Base-by-base conservation (phyloP, 1,284 basidiomycete species). In the Cryptococcus deneoformans region DNA sequence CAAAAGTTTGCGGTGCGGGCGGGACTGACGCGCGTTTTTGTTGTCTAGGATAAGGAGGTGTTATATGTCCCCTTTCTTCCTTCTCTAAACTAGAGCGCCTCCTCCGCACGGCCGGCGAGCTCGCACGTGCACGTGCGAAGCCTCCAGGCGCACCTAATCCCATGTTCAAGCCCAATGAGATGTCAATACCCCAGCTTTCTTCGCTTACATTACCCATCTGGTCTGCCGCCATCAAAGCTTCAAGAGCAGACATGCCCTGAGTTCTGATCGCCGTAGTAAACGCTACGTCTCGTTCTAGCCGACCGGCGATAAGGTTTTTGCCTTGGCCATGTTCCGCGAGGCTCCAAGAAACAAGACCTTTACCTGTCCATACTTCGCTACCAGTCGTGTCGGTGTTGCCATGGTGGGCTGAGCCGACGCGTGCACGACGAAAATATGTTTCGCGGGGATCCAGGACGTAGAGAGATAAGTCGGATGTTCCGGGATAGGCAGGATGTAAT, bases 391-490 rank as follows among this genome's bases (percentile, higher is more conserved):
- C 16, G 43, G 39, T 11, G 48, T 20, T 11, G 29, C 29, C 29
- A 29, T 29, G 29, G 53, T 46, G 24, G 38, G 50, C 9, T 40
- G 44, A 20, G 48, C 49, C 16, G 7, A 44, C 3, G 20, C 75
- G 69, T 42, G 70, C 65, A 11, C 63, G 58, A 8, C 71, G 65
- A 8, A 74, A 61, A 49, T 59, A 73, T 8, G 75, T 74, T 52
- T 76, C 73, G 48, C 75, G 70, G 7, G 75, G 70, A 57, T 76
- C 75, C 45, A 75, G 68, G 44, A 74, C 67, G 62, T 76, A 76
- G 16, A 76, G 57, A 6, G 72, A 74, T 6, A 70, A 60, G 60
- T 76, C 75, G 47, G 71, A 65, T 0, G 68, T 63, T 24, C 52
- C 38, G 35, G 67, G 56, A 54, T 67, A 57, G 2, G 47, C 37